These are phyloP conservation scores for Erythrobasidium yunnanense DNA, from an alignment of 768 basidiomycete genomes.

Conservation along the genomic window DNA sequence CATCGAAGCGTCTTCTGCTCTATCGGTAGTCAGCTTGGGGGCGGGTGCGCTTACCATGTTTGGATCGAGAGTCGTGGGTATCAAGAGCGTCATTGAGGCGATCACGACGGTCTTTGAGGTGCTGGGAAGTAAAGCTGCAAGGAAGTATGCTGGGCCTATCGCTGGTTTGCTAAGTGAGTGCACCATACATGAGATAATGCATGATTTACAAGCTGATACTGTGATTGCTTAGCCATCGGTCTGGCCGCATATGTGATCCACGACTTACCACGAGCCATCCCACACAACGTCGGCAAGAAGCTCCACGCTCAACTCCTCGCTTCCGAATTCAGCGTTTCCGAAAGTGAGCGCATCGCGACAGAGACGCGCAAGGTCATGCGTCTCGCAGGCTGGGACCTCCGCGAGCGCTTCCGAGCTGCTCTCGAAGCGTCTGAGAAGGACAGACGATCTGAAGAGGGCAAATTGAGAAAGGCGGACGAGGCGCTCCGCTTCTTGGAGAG, in stretches of 20 bases:
- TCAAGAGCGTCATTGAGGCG: constrained; percentile 82
- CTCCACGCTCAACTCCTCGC: constrained; percentile 44
- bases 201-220: not conserved
- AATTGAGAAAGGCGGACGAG: constrained; percentile 57
- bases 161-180: constrained; percentile 54
- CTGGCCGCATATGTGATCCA: constrained; percentile 67
- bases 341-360: constrained; percentile 59
- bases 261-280: constrained; percentile 78
- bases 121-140: constrained; percentile 58
- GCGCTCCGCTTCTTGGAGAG: constrained; percentile 62
- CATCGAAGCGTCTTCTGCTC: constrained; percentile 51
- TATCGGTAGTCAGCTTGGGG: constrained; percentile 54
- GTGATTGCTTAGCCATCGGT: constrained; percentile 48
- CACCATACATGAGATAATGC: not conserved
- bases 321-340: constrained; percentile 37
- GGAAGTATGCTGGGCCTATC: constrained; percentile 79
- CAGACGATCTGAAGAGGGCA: constrained; percentile 46
- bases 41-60: constrained; percentile 42
- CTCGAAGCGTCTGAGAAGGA: constrained; percentile 70
- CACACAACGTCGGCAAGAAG: constrained; percentile 75
- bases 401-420: constrained; percentile 64
- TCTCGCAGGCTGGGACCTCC: constrained; percentile 78
- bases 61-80: constrained; percentile 63
- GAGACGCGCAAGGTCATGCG: constrained; percentile 91
- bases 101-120: constrained; percentile 64